phyloP scores from a whole-genome alignment of 169 alveolate genomes.

The Blepharisma undulans region DNA sequence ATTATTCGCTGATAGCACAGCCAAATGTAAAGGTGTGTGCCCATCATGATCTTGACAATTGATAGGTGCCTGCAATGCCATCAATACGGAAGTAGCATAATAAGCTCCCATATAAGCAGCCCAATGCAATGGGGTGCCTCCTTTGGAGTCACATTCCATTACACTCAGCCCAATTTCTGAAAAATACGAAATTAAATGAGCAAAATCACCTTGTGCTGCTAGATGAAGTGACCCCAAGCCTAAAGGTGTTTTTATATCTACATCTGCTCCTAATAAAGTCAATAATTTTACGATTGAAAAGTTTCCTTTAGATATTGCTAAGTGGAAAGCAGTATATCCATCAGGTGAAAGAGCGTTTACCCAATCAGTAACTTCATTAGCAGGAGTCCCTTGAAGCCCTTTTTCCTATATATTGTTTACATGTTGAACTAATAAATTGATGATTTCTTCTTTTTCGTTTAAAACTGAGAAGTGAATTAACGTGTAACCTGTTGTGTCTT shows the following conservation, averaged over 20 bases:
- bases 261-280: constrained; percentile 70
- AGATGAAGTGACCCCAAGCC: constrained; percentile 73
- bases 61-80: constrained; percentile 54
- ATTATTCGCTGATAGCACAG: constrained; percentile 40
- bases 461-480: constrained; percentile 7
- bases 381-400: constrained; percentile 1
- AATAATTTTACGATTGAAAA: constrained; percentile 56
- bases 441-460: neutral
- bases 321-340: constrained; percentile 70
- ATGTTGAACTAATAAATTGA: neutral
- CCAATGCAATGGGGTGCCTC: constrained; percentile 87
- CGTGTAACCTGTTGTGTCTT: neutral
- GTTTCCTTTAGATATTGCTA: constrained; percentile 81
- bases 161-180: constrained; percentile 56
- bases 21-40: constrained; percentile 69
- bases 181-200: constrained; percentile 67
- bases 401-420: constrained; percentile 2
- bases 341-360: constrained; percentile 31
- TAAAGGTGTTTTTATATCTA: constrained; percentile 43
- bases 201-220: constrained; percentile 84
- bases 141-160: constrained; percentile 61
- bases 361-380: neutral
- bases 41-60: constrained; percentile 59
- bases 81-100: constrained; percentile 45
- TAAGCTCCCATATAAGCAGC: constrained; percentile 80